These are phyloP conservation scores for Anthracocystis setariae DNA, from an alignment of 1,284 basidiomycete genomes.

Conservation along the genomic window DNA sequence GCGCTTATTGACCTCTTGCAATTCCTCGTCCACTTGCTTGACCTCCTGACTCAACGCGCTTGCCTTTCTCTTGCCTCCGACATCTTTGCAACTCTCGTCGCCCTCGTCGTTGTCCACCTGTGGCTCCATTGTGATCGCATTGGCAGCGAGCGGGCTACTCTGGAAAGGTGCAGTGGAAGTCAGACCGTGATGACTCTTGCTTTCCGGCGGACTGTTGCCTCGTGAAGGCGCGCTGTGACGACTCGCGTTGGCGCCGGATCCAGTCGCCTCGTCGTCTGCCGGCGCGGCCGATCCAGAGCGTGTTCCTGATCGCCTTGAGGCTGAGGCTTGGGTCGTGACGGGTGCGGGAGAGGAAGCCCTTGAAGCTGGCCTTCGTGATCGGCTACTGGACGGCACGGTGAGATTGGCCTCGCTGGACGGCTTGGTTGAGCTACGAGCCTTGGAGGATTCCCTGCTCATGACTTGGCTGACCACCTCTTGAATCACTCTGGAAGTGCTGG, in stretches of 20 bases:
- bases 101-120: slow-evolving; percentile 38
- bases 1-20: slow-evolving; percentile 34
- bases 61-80: slow-evolving; percentile 41
- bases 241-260: slow-evolving; percentile 5
- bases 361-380: slow-evolving; percentile 46
- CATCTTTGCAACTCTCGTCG: background rate
- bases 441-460: slow-evolving; percentile 44
- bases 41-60: slow-evolving; percentile 45
- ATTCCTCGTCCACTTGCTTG: slow-evolving; percentile 1
- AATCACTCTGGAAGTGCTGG: slow-evolving; percentile 8
- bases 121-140: slow-evolving; percentile 49
- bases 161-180: slow-evolving; percentile 47
- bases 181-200: slow-evolving; percentile 38
- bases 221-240: slow-evolving; percentile 24
- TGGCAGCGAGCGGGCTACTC: slow-evolving; percentile 47
- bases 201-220: slow-evolving; percentile 38
- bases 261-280: slow-evolving; percentile 20
- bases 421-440: slow-evolving; percentile 34
- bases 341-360: slow-evolving; percentile 41
- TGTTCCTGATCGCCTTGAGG: slow-evolving; percentile 19
- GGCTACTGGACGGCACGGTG: slow-evolving; percentile 32
- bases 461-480: slow-evolving; percentile 13
- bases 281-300: slow-evolving; percentile 32
- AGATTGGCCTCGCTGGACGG: slow-evolving; percentile 22
- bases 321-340: slow-evolving; percentile 17